Base-by-base conservation (phyloP, 1,284 basidiomycete genomes). In the Termitomyces sp. region DNA sequence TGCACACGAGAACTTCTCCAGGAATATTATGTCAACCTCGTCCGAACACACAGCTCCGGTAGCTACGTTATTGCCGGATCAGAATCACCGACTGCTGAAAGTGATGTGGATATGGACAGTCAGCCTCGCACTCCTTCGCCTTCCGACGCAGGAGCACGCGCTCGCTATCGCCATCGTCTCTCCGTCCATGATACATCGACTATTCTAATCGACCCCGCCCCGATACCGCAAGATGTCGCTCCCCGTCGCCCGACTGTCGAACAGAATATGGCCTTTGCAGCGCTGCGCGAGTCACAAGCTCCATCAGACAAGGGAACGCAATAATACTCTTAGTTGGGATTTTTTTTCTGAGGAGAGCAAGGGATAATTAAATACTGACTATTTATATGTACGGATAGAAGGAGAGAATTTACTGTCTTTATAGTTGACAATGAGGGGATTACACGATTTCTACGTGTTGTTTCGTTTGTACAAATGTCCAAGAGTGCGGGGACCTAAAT, bases 11-110 rank as follows among this genome's bases (percentile, higher is more conserved):
- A 92, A 65, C 76, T 88, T 63, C 78, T 92, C 47, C 86, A 92
- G 70, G 84, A 89, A 66, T 92, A 92, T 71, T 92, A 92, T 73
- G 75, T 87, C 71, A 92, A 88, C 68, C 87, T 92, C 66, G 83
- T 90, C 47, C 81, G 87, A 56, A 88, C 88, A 17, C 83, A 90
- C 66, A 86, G 83, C 68, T 72, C 72, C 28, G 83, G 80, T 58
- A 71, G 68, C 52, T 91, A 80, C 67, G 69, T 72, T 57, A 77
- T 90, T 63, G 70, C 68, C 39, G 79, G 80, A n/a, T 62, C 71
- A 12, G 65, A 73, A 42, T 57, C 75, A 30, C 72, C 75, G 45
- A n/a, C 62, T 62, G n/a, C n/a, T 51, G 83, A 84, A 62, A 82
- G 79, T 65, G 83, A 86, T 63, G 72, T 75, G 59, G 84, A 86